Percentiles rank a stretch among this genome's conserved stretches.
These are phyloP conservation scores for Pseudoturritis turrita DNA, from an alignment of 345 rosid genomes.

Conservation along the genomic window DNA sequence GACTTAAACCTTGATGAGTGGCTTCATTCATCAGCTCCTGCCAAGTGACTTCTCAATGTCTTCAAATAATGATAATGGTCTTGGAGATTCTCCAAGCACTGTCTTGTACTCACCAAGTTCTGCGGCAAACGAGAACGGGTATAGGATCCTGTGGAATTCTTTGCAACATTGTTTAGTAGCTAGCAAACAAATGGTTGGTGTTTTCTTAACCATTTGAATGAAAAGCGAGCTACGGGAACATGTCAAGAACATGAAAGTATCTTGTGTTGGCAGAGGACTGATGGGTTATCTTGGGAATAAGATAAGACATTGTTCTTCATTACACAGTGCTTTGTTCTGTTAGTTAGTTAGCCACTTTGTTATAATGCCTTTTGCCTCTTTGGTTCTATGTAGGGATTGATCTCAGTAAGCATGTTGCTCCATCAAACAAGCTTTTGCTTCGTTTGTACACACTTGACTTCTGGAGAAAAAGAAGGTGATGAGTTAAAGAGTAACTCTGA, in stretches of 20 bases:
- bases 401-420: constrained; percentile 88
- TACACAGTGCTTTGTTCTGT: background rate
- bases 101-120: constrained; percentile 76
- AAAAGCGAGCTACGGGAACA: constrained; percentile 83
- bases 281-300: constrained; percentile 99
- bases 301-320: constrained; percentile 38
- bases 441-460: constrained; percentile 34
- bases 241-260: constrained; percentile 90
- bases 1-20: constrained; percentile 93
- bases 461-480: constrained; percentile 39
- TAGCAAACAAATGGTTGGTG: constrained; percentile 96
- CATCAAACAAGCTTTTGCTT: constrained; percentile 50
- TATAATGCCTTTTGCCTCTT: background rate
- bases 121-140: constrained; percentile 57
- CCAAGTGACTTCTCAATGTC: constrained; percentile 95
- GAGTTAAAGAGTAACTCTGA: constrained; percentile 36
- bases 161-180: constrained; percentile 80
- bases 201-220: constrained; percentile 91
- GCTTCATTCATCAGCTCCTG: constrained; percentile 97
- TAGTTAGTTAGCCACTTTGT: background rate
- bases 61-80: constrained; percentile 89
- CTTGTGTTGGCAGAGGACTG: constrained; percentile 94
- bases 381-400: constrained; percentile 71
- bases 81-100: constrained; percentile 92
- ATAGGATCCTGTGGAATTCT: constrained; percentile 66